Conservation (phyloP, 2,329 filamentous ascomycete species). For the Lecanicillium sp. region DNA sequence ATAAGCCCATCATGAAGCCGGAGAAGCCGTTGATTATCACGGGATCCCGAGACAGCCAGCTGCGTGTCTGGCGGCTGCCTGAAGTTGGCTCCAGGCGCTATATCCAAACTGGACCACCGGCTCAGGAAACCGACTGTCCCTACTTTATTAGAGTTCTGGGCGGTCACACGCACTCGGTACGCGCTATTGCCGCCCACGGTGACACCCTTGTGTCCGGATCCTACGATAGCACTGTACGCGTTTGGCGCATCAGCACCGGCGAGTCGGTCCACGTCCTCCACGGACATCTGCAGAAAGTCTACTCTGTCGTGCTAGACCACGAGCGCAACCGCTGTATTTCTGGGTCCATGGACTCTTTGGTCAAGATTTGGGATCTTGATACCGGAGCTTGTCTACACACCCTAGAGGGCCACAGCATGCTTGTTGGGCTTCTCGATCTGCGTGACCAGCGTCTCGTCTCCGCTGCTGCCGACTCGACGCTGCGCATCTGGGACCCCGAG, state of each 20-base stretch:
- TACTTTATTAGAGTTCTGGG: constrained; percentile 86
- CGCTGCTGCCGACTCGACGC: constrained; percentile 88
- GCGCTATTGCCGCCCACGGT: constrained; percentile 88
- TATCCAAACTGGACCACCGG: constrained; percentile 70
- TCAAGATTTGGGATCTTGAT: constrained; percentile 95
- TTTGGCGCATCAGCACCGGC: constrained; percentile 96
- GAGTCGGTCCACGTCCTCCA: constrained; percentile 77
- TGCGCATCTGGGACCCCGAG: constrained; percentile 96
- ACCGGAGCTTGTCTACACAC: constrained; percentile 82
- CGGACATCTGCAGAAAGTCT: constrained; percentile 89
- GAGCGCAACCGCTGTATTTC: constrained; percentile 93
- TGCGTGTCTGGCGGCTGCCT: constrained; percentile 91
- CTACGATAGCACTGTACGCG: constrained; percentile 89
- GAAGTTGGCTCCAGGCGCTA: constrained; percentile 70
- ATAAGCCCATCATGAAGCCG: constrained; percentile 78
- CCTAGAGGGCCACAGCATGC: constrained; percentile 83
- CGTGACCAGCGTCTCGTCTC: constrained; percentile 87
- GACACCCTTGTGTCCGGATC: constrained; percentile 97
- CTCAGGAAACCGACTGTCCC: constrained; percentile 74
- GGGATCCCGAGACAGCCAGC: constrained; percentile 87
- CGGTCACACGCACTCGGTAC: constrained; percentile 88
- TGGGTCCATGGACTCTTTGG: constrained; percentile 95
- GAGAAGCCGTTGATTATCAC: constrained; percentile 95
- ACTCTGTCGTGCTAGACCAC: constrained; percentile 91
- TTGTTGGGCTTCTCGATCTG: constrained; percentile 87